Base-by-base conservation (phyloP, 2,329 filamentous ascomycete species). In the Rutstroemia sp. region DNA sequence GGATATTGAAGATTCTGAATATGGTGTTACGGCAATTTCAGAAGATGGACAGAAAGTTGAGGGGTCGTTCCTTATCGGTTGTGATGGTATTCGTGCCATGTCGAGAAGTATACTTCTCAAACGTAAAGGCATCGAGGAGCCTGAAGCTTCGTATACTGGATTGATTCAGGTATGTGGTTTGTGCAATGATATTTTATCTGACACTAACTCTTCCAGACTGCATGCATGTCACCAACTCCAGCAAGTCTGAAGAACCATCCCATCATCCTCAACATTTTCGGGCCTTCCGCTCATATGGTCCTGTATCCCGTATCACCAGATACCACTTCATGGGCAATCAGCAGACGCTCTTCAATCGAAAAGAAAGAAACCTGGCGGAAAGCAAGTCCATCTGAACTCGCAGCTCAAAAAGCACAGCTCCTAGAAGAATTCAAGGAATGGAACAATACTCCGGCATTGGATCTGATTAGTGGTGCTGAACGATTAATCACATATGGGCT, bases 41-140 rank as follows among this genome's bases (percentile, higher is more conserved):
- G 48, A 55, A 38, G 34, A 53, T 19, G 52, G 57, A 9, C 10
- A 42, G 23, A 51, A 42, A 16, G 45, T 56, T 25, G 42, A 51
- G 37, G 59, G 54, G 10, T 45, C 25, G 5, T 59, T 60, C 37
- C 51, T 60, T 1, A 45, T 60, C 19, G 59, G 59, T n/a, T 60
- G 59, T 44, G 57, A 60, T 53, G 59, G 59, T 21, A 57, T 60
- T 21, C 54, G 44, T 37, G 41, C 53, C 42, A 42, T 21, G 2
- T 50, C 57, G 2, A 54, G 59, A 38, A 17, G 37, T n/a, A 34
- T 57, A 16, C 9, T 60, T 21, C 47, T 57, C 9, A 38, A 12
- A 12, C 42, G 41, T 2, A 37, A 52, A 37, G 48, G 51, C 9
- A 23, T 52, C 8, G 16, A 39, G 17, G 56, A 56, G 7, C 51